These are phyloP conservation scores for Nannizziopsis barbatae DNA, from an alignment of 2,329 filamentous ascomycete species.

Conservation along the genomic window DNA sequence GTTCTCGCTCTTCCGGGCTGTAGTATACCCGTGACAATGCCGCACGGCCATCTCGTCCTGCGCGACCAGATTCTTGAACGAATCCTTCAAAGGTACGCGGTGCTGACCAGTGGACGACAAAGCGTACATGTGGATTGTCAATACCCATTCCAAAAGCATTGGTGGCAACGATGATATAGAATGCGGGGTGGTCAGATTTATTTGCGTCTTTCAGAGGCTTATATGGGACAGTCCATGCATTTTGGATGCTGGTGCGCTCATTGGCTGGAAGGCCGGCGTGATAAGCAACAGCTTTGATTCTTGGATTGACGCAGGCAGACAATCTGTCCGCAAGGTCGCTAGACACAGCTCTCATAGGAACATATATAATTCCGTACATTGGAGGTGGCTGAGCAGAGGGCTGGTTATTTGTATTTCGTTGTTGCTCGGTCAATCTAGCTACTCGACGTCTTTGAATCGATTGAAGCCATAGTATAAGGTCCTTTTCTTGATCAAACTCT, in stretches of 20 bases:
- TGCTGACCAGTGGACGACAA: constrained; percentile 88
- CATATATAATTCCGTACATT: constrained; percentile 40
- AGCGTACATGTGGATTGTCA: constrained; percentile 87
- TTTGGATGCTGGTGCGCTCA: constrained; percentile 51
- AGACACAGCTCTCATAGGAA: constrained; percentile 32
- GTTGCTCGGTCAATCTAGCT: constrained; percentile 48
- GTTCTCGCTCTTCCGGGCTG: constrained; percentile 71
- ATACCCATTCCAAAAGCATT: constrained; percentile 98
- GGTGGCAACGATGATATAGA: constrained; percentile 87
- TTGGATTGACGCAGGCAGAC: constrained; percentile 17
- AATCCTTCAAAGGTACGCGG: constrained; percentile 93
- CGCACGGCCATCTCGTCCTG: constrained; percentile 74
- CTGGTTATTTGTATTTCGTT: constrained; percentile 42
- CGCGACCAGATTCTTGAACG: constrained; percentile 89
- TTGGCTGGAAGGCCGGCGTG: constrained; percentile 57
- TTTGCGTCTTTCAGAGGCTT: constrained; percentile 9
- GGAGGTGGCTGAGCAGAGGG: constrained; percentile 27
- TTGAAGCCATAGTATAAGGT: constrained; percentile 68
- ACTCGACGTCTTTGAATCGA: constrained; percentile 61
- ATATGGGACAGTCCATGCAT: constrained; percentile 26
- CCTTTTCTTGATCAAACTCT: constrained; percentile 57
- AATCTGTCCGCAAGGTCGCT: constrained; percentile 32
- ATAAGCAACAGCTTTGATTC: constrained; percentile 37
- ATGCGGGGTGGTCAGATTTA: constrained; percentile 43
- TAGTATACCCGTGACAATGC: constrained; percentile 85